phyloP scores from a whole-genome alignment of 2,329 filamentous ascomycete genomes.

The Xylariaceae sp. region DNA sequence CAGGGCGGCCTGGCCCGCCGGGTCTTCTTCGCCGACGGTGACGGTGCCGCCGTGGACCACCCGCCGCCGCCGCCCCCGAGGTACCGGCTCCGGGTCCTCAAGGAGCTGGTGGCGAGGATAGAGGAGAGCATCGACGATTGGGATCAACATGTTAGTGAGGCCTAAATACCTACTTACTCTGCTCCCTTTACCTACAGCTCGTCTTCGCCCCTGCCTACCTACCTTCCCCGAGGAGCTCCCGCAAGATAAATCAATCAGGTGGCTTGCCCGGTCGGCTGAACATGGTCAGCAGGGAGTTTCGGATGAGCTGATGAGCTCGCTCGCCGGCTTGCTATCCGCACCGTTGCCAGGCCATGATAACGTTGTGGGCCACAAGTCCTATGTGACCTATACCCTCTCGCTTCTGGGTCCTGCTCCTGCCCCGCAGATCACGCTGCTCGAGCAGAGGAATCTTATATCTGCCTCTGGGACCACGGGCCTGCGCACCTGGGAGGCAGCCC shows the following conservation, averaged over 20 bases:
- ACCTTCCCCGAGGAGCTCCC: not conserved
- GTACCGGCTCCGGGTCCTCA: constrained; percentile 67
- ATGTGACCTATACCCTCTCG: constrained; percentile 62
- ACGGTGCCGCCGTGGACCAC: constrained; percentile 19
- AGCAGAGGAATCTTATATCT: constrained; percentile 61
- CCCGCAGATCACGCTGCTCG: constrained; percentile 53
- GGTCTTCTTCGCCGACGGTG: constrained; percentile 63
- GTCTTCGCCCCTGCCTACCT: constrained; percentile 13
- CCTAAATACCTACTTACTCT: not conserved
- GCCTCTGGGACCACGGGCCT: constrained; percentile 67
- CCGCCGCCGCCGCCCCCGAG: constrained; percentile 54
- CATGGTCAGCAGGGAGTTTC: constrained; percentile 78
- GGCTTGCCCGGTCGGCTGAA: too few relatives aligned
- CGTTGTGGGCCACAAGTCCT: constrained; percentile 63
- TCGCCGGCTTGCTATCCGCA: constrained; percentile 62
- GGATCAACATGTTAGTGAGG: constrained; percentile 73
- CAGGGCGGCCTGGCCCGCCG: constrained; percentile 60
- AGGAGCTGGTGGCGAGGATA: constrained; percentile 61
- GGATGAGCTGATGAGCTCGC: constrained; percentile 65
- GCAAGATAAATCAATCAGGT: too few relatives aligned
- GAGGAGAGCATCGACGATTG: constrained; percentile 72
- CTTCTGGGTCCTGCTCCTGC: constrained; percentile 14
- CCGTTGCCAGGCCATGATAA: constrained; percentile 56
- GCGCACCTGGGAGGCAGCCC: constrained; percentile 73
- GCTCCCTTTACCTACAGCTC: constrained; percentile 2